Evolutionary conservation across 495 filamentous ascomycete species (phyloP).

Genomic region (Penicillium simplicissimum): DNA sequence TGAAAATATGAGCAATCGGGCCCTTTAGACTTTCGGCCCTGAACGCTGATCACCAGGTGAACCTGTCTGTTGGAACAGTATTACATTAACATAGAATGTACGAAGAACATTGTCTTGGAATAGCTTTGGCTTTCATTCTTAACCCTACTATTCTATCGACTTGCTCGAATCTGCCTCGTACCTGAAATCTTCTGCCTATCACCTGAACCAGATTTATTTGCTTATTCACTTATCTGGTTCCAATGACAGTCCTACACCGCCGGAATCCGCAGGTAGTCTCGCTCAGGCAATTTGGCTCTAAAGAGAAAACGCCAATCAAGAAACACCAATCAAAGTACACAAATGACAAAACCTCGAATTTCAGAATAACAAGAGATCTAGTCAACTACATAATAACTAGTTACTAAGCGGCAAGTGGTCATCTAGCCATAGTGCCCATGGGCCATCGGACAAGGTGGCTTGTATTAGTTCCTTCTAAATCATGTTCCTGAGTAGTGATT

Average conservation of each 20-base stretch:
- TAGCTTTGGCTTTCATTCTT: neutral
- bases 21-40: slow-evolving; percentile 2
- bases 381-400: no score
- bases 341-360: no score
- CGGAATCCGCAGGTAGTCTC: neutral
- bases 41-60: neutral
- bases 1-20: slow-evolving; percentile 1
- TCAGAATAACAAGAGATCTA: no score
- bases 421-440: neutral
- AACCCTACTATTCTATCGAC: neutral
- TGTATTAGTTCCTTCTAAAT: neutral
- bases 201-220: neutral
- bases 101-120: neutral
- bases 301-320: neutral
- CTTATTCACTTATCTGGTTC: neutral
- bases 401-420: neutral
- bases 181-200: neutral
- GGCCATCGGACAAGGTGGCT: neutral
- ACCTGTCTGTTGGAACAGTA: neutral
- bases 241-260: slow-evolving; percentile 1
- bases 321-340: neutral
- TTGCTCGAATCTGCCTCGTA: neutral
- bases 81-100: neutral
- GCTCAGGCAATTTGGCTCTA: neutral
- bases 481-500: neutral